These are phyloP conservation scores for Diaporthe vaccinii DNA, from an alignment of 2,329 filamentous ascomycete genomes.

Conservation along the genomic window DNA sequence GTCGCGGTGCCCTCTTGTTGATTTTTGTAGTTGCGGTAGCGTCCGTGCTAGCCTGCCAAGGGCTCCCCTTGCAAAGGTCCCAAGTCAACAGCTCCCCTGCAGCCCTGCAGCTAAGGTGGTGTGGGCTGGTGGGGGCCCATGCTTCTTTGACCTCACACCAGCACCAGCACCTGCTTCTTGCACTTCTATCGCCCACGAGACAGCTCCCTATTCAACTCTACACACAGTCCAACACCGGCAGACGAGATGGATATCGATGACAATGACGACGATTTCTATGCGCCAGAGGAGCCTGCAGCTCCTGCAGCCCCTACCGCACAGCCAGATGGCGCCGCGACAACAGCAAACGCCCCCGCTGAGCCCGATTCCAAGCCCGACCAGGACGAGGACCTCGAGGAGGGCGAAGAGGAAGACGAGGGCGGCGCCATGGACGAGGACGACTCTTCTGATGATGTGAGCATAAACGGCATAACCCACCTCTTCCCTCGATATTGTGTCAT, in stretches of 20 bases:
- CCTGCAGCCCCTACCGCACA: constrained; percentile 52
- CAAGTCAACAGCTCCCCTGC: constrained; percentile 7
- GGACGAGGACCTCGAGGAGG: constrained; percentile 72
- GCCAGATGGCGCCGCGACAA: constrained; percentile 35
- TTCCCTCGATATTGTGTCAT: not conserved
- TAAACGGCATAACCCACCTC: not conserved
- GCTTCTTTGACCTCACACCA: constrained; percentile 21
- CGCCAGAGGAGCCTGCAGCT: constrained; percentile 67
- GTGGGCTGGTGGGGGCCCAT: not conserved
- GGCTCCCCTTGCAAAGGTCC: not conserved
- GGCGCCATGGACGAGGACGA: constrained; percentile 73
- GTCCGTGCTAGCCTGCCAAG: not conserved
- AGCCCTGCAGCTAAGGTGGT: constrained; percentile 7
- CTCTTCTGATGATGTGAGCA: constrained; percentile 54
- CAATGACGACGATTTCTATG: constrained; percentile 75
- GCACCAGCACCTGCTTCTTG: not conserved
- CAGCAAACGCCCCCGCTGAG: constrained; percentile 48
- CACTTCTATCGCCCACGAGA: constrained; percentile 8
- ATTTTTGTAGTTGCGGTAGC: constrained; percentile 17
- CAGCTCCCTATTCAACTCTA: constrained; percentile 1
- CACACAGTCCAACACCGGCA: not conserved
- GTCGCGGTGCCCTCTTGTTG: constrained; percentile 2
- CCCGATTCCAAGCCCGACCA: constrained; percentile 50
- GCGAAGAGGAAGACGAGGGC: constrained; percentile 73
- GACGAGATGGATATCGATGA: constrained; percentile 75